A percentile compares a stretch with the other conserved stretches of the same genome.
Conservation (phyloP, 495 filamentous ascomycete species). For the Aspergillus saccharolyticus region DNA sequence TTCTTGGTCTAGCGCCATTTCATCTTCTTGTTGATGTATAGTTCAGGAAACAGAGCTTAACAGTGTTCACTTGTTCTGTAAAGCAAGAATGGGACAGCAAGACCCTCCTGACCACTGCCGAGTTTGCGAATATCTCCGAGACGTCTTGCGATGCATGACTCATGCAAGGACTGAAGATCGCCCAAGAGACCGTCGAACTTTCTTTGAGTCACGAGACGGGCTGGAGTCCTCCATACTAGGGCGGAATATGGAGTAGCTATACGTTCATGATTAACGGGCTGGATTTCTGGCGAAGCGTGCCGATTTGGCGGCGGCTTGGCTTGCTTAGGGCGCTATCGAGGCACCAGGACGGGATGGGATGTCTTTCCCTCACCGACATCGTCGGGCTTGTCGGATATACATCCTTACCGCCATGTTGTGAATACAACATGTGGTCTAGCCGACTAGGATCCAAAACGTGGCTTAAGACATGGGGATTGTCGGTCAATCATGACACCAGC, state of each 20-base stretch:
- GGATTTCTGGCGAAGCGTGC: neutral
- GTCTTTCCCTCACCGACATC: neutral
- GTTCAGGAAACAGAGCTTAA: neutral
- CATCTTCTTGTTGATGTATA: neutral
- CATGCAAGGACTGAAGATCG: neutral
- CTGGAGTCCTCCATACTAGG: neutral
- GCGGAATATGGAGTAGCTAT: neutral
- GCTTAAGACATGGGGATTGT: conserved; percentile 16
- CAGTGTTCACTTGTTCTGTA: no score
- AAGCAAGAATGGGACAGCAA: neutral
- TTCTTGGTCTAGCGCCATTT: neutral
- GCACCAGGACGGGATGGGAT: no score
- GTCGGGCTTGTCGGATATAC: neutral
- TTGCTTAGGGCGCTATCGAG: no score
- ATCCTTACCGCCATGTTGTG: neutral
- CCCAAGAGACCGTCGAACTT: conserved; percentile 3
- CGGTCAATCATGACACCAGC: conserved; percentile 11
- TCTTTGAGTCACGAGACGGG: neutral
- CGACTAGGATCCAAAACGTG: conserved; percentile 4
- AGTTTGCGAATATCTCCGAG: neutral
- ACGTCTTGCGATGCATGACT: neutral
- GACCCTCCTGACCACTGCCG: neutral
- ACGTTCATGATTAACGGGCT: neutral
- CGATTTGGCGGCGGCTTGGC: neutral
- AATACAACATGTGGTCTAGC: neutral